Evolutionary conservation across 257 asterid species (phyloP).

Genomic region (Nicotiana obtusifolia): DNA sequence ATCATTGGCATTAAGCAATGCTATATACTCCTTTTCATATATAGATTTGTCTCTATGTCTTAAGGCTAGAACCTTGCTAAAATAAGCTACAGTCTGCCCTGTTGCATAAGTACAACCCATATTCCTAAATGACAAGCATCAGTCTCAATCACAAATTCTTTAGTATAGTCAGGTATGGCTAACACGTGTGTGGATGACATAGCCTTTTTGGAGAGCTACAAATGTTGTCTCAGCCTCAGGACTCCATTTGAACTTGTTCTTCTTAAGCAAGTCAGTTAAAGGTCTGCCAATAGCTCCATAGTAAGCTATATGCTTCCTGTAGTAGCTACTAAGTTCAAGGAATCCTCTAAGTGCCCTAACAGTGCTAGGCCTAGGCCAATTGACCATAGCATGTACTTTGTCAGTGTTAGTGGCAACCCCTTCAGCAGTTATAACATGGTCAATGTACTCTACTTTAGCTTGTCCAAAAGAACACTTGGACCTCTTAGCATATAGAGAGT

Average conservation of each 20-base stretch:
- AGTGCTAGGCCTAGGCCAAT: background rate
- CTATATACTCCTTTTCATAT: background rate
- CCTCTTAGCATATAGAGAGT: background rate
- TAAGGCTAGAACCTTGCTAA: background rate
- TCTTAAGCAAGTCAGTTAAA: too few relatives aligned
- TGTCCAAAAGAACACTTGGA: background rate
- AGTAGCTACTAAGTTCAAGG: background rate
- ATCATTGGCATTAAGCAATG: background rate
- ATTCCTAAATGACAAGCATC: background rate
- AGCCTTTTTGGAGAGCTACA: background rate
- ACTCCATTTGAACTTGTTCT: background rate
- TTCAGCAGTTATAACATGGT: background rate
- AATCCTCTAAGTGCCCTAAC: background rate
- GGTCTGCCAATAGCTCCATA: background rate
- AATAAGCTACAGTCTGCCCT: background rate
- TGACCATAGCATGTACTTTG: background rate
- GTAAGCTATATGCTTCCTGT: background rate
- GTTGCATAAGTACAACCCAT: background rate
- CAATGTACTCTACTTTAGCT: background rate
- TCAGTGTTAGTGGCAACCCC: background rate
- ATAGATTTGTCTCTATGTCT: background rate
- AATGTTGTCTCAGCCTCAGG: background rate
- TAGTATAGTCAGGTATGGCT: background rate
- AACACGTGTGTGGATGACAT: background rate
- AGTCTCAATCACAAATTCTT: background rate